phyloP scores from a whole-genome alignment of 495 filamentous ascomycete genomes.

The Ascobolus immersus region DNA sequence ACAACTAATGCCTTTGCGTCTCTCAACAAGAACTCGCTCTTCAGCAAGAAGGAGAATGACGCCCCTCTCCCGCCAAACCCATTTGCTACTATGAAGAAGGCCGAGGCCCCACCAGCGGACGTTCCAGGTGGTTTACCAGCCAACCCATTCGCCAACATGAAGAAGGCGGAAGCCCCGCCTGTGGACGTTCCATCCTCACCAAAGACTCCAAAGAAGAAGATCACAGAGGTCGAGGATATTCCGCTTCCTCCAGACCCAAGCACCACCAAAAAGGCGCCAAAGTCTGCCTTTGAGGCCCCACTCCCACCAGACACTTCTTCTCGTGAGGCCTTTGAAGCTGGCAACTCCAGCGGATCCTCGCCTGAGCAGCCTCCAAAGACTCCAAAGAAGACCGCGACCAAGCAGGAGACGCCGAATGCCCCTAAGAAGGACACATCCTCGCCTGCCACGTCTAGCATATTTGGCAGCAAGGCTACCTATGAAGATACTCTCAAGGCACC shows the following conservation, averaged over 20 bases:
- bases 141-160: constrained; percentile 24
- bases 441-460: too few relatives aligned
- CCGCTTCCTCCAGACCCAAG: constrained; percentile 38
- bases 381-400: too few relatives aligned
- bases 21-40: constrained; percentile 10
- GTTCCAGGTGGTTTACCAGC: constrained; percentile 17
- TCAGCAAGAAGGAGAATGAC: constrained; percentile 19
- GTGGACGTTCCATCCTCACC: constrained; percentile 19
- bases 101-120: constrained; percentile 34
- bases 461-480: too few relatives aligned
- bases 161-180: constrained; percentile 19
- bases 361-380: too few relatives aligned
- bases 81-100: constrained; percentile 40
- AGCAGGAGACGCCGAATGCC: too few relatives aligned
- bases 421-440: too few relatives aligned
- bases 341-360: constrained; percentile 5
- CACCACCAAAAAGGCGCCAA: constrained; percentile 12
- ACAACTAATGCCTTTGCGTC: constrained; percentile 7
- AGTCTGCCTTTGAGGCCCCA: too few relatives aligned
- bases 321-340: constrained; percentile 4
- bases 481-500: too few relatives aligned
- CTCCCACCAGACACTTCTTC: constrained; percentile 5
- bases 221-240: constrained; percentile 20
- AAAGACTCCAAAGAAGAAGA: constrained; percentile 16
- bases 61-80: constrained; percentile 52